phyloP scores from a whole-genome alignment of 2,329 filamentous ascomycete genomes.

The Colletotrichum lupini region DNA sequence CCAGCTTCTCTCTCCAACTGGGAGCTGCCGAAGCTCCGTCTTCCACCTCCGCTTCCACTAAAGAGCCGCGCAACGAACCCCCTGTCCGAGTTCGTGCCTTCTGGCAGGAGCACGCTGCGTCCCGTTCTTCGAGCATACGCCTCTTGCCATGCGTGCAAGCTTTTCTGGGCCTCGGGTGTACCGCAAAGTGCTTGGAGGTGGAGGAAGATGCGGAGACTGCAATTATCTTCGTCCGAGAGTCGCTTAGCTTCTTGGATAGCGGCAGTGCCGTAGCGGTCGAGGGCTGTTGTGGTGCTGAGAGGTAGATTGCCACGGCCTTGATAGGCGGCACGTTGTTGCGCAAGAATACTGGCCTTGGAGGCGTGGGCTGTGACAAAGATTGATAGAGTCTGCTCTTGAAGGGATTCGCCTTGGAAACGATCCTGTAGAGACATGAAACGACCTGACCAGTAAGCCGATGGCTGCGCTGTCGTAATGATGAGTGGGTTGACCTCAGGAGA shows the following conservation, averaged over 20 bases:
- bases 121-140: constrained; percentile 55
- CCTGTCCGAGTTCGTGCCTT: constrained; percentile 42
- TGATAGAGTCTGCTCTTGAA: constrained; percentile 19
- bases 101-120: constrained; percentile 53
- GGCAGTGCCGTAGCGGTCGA: constrained; percentile 18
- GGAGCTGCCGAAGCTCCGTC: background rate
- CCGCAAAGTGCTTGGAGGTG: constrained; percentile 59
- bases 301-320: constrained; percentile 27
- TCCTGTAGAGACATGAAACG: constrained; percentile 69
- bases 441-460: constrained; percentile 70
- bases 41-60: constrained; percentile 28
- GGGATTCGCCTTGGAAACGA: constrained; percentile 54
- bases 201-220: constrained; percentile 49
- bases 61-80: constrained; percentile 30
- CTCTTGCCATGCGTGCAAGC: constrained; percentile 62
- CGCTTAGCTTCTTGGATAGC: constrained; percentile 8
- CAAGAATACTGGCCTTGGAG: constrained; percentile 6
- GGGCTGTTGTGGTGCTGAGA: constrained; percentile 28
- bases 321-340: constrained; percentile 13
- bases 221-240: constrained; percentile 30
- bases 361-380: constrained; percentile 24
- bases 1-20: constrained; percentile 25
- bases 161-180: constrained; percentile 58
- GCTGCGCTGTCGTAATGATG: constrained; percentile 54
- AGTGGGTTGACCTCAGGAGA: constrained; percentile 6